Evolutionary conservation across 2,329 filamentous ascomycete species (phyloP).

Genomic region (Exserohilum turcica): DNA sequence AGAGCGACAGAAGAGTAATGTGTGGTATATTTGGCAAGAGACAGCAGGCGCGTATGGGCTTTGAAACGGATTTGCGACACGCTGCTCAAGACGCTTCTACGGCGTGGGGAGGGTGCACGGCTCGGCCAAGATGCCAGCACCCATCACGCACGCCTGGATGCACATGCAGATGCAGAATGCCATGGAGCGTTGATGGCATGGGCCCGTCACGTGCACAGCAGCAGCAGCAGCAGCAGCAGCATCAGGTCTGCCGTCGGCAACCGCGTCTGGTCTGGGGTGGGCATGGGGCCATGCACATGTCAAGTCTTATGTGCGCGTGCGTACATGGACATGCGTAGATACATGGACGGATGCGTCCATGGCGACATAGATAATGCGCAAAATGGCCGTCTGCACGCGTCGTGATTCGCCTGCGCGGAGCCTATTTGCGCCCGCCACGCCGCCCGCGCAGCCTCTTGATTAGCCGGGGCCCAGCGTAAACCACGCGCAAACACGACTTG

Average conservation of each 20-base stretch:
- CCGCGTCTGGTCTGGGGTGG: not conserved
- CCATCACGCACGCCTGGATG: not conserved
- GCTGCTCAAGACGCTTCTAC: conserved; percentile 26
- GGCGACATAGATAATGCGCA: too few species aligned
- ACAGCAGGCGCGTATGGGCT: conserved; percentile 31
- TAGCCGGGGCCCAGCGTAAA: conserved; percentile 18
- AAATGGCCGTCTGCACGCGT: not conserved
- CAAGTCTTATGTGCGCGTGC: too few species aligned
- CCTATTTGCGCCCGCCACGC: conserved; percentile 25
- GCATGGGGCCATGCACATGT: conserved; percentile 1
- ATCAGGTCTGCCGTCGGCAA: not conserved
- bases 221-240: not conserved
- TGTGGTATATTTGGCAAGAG: conserved; percentile 26
- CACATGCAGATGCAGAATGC: too few species aligned
- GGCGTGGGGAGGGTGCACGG: conserved; percentile 22
- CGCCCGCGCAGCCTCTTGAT: conserved; percentile 16
- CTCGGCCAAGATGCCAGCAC: not conserved
- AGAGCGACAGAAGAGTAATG: not conserved
- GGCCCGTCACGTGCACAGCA: too few species aligned
- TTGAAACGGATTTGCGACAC: conserved; percentile 37
- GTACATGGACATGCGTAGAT: too few species aligned
- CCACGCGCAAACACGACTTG: conserved; percentile 7
- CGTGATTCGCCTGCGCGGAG: conserved; percentile 23
- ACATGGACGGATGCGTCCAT: too few species aligned
- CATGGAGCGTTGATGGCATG: too few species aligned